Evolutionary conservation across 768 basidiomycete species (phyloP), one percentile per base, ranked within the genome.

Genomic region (Russula compacta): DNA sequence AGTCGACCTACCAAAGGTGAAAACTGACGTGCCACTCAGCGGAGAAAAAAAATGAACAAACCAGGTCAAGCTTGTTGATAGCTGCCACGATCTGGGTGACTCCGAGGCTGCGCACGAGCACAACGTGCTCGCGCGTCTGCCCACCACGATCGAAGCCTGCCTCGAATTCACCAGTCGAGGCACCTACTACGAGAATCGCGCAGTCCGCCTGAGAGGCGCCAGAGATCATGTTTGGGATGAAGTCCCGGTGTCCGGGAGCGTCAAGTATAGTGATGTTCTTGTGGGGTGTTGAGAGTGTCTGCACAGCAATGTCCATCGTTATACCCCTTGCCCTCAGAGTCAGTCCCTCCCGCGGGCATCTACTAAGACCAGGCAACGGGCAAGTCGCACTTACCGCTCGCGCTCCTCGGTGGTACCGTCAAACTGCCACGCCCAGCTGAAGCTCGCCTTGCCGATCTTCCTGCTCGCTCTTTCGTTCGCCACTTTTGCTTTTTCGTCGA

Each of bases 201-300:
- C 92, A 92, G 67, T 98, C 97, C 0, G 95, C 97, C 73, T 98
- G 97, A 2, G 95, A 86, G 7, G 97, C 95, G 1, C 97, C 97
- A 0, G 95, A 98, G 55, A 99, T 99, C 95, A 98, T 98, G 70
- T 98, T 98, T 1, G 97, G 97, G 64, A 99, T 89, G 68, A 98
- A 98, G 69, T 99, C 97, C 66, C 86, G 88, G 73, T 99, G 97
- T 0, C 97, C 97, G 0, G 97, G 97, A 0, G 95, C 95, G 68
- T 99, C 97, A 35, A 99, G 81, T n/a, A 99, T 83, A 1, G 93
- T 97, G 66, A 98, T 85, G 64, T 84, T 81, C 53, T 89, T 81
- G 64, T 86, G 80, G 0, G 83, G 75, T 0, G 94, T 98, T 6
- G 79, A 71, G 61, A 92, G 77, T 47, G 85, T 83, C 68, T 94